Conservation (phyloP, 768 basidiomycete genomes). For the Kondoa subrosea region DNA sequence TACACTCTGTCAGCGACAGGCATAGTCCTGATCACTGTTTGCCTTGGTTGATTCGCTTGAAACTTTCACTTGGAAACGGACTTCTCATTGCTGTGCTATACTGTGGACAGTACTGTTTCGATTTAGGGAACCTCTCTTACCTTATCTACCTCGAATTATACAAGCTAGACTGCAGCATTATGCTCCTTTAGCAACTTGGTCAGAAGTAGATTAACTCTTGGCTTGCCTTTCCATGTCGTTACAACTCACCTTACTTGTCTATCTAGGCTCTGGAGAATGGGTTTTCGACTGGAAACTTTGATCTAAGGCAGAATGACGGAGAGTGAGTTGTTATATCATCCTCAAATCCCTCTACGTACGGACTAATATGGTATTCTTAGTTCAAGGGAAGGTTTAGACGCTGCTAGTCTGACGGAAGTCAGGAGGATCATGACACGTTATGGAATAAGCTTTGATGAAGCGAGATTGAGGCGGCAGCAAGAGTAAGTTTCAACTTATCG, state of each 20-base stretch:
- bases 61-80: too few species aligned
- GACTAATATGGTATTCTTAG: neutral
- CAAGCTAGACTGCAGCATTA: neutral
- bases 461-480: conserved; percentile 2
- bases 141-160: neutral
- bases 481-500: too few species aligned
- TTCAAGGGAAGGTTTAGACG: neutral
- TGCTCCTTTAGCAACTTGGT: neutral
- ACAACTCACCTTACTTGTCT: neutral
- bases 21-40: neutral
- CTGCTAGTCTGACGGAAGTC: neutral
- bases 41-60: too few species aligned
- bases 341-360: too few species aligned
- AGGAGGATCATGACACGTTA: neutral
- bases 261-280: neutral
- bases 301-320: neutral
- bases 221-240: too few species aligned
- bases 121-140: too few species aligned
- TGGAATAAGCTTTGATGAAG: neutral
- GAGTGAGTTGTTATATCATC: too few species aligned
- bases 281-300: conserved; percentile 1
- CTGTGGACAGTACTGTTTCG: too few species aligned
- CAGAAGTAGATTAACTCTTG: neutral
- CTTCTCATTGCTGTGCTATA: too few species aligned
- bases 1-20: neutral